A percentile compares a stretch with the other conserved stretches of the same genome.
Evolutionary conservation across 2,329 filamentous ascomycete species (phyloP).

Genomic region (Microsporum audouinii): DNA sequence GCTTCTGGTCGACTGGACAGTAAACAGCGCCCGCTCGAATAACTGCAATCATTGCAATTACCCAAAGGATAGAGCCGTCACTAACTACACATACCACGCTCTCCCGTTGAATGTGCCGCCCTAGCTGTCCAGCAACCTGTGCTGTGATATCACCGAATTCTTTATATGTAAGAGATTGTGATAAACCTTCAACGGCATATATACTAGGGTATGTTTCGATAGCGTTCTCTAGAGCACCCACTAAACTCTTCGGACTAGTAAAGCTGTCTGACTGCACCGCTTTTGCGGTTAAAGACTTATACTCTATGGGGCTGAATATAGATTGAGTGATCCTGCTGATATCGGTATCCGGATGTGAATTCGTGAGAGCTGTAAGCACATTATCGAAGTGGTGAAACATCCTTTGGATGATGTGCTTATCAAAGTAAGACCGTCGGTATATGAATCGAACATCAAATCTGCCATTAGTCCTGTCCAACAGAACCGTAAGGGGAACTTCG

Average conservation of each 20-base stretch:
- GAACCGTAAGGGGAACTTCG: neutral
- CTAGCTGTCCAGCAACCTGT: neutral
- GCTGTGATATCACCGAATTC: neutral
- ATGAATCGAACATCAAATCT: neutral
- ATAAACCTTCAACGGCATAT: neutral
- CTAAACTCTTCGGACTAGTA: neutral
- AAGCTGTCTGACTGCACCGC: neutral
- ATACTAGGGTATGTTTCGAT: neutral
- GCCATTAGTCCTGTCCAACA: neutral
- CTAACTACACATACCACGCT: neutral
- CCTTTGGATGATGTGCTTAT: neutral
- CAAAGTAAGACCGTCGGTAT: neutral
- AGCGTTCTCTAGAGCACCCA: neutral
- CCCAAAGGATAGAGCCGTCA: neutral
- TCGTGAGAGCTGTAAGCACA: neutral
- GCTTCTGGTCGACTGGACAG: conserved; percentile 3
- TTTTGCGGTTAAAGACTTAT: neutral
- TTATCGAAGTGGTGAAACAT: neutral
- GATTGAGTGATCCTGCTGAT: neutral
- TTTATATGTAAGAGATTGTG: neutral
- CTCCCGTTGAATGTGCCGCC: neutral
- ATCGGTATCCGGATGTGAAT: neutral
- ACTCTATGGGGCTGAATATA: neutral
- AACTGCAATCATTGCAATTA: neutral
- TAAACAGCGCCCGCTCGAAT: conserved; percentile 1